Conservation (phyloP, 1,284 basidiomycete genomes). For the Quambalaria eucalypti region DNA sequence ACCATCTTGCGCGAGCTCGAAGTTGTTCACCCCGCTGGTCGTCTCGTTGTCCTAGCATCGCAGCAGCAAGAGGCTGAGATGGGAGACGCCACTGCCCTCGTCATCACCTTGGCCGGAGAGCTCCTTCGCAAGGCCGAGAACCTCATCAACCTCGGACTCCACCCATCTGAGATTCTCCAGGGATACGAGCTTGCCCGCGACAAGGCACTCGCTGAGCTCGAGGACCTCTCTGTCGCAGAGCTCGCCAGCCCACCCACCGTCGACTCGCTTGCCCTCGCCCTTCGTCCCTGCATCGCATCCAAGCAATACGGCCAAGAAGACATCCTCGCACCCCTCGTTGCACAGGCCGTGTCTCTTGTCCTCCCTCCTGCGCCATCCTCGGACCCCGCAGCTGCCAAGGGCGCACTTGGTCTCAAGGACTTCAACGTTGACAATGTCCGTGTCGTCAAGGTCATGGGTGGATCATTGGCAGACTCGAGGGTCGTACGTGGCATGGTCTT, state of each 20-base stretch:
- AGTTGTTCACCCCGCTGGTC: slow-evolving; percentile 95
- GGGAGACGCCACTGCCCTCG: slow-evolving; percentile 93
- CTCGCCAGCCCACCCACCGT: slow-evolving; percentile 71
- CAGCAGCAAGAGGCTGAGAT: slow-evolving; percentile 94
- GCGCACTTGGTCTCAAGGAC: slow-evolving; percentile 13
- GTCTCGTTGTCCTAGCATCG: slow-evolving; percentile 91
- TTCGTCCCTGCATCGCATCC: slow-evolving; percentile 84
- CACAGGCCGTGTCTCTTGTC: slow-evolving; percentile 65
- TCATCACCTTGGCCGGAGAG: slow-evolving; percentile 91
- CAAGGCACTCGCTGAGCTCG: slow-evolving; percentile 78
- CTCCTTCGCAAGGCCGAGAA: slow-evolving; percentile 87
- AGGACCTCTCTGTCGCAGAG: slow-evolving; percentile 51
- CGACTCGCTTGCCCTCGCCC: slow-evolving; percentile 66
- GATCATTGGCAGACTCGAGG: slow-evolving; percentile 68
- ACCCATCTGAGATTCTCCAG: slow-evolving; percentile 77
- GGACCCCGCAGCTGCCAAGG: slow-evolving; percentile 51
- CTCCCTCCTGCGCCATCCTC: slow-evolving; percentile 37
- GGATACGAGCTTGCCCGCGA: slow-evolving; percentile 89
- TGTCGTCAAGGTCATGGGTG: slow-evolving; percentile 97
- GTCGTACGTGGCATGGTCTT: slow-evolving; percentile 98
- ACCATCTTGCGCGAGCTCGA: slow-evolving; percentile 96
- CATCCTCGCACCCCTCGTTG: slow-evolving; percentile 69
- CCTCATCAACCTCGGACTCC: slow-evolving; percentile 88
- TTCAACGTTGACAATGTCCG: slow-evolving; percentile 80
- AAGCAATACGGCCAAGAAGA: slow-evolving; percentile 96